phyloP scores from a whole-genome alignment of 371 early-diverging fungal genomes.

The Mucor lusitanicus region DNA sequence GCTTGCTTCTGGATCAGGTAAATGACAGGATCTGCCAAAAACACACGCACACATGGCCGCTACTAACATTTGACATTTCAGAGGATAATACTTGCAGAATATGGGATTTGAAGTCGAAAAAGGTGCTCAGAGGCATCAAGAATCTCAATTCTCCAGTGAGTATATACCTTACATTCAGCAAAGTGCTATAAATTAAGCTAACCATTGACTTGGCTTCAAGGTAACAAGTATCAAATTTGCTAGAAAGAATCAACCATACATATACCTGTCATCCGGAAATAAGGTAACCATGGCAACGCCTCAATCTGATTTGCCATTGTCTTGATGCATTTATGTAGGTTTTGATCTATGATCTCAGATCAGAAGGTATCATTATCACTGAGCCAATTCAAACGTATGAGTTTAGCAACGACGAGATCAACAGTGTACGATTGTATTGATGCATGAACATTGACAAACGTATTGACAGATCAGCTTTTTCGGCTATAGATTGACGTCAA shows the following conservation, averaged over 20 bases:
- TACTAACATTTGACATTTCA: constrained; percentile 3
- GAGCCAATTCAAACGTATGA: constrained; percentile 29
- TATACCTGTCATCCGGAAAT: constrained; percentile 42
- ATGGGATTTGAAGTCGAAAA: constrained; percentile 37
- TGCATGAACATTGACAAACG: not conserved
- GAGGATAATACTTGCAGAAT: constrained; percentile 51
- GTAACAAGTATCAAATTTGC: constrained; percentile 47
- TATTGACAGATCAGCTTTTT: not conserved
- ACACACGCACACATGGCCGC: not conserved
- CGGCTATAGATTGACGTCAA: constrained; percentile 46
- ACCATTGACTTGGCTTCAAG: constrained; percentile 9
- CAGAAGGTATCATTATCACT: constrained; percentile 27
- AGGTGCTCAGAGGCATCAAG: constrained; percentile 36
- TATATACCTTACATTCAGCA: not conserved
- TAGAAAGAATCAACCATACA: constrained; percentile 17
- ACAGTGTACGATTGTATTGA: constrained; percentile 24
- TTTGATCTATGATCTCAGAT: constrained; percentile 39
- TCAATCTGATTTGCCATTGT: no score
- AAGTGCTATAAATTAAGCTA: not conserved
- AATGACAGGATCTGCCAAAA: not conserved
- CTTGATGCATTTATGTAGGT: constrained; percentile 20
- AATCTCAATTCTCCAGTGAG: constrained; percentile 35
- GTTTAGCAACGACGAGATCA: constrained; percentile 49
- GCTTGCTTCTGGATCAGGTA: constrained; percentile 38
- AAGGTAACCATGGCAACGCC: constrained; percentile 20